Percentiles rank a stretch among this genome's conserved stretches.
phyloP scores from a whole-genome alignment of 176 grass and related monocot species.

The Oryza glaberrima region DNA sequence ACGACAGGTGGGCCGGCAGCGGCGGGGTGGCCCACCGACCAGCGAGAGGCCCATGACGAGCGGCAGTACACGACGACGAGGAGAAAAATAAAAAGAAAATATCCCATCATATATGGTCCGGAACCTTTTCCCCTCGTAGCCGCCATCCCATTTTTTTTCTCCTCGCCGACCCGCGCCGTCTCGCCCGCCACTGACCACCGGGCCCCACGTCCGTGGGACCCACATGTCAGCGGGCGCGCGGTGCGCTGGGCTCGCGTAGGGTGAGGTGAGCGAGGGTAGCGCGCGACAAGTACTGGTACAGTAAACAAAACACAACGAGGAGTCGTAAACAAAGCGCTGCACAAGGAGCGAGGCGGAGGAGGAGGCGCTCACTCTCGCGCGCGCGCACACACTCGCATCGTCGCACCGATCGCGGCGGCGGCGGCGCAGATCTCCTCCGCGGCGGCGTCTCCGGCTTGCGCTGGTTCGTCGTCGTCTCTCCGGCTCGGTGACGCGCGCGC shows the following conservation, averaged over 20 bases:
- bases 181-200: not conserved
- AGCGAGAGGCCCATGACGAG: not conserved
- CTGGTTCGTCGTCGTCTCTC: not conserved
- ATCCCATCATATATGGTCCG: slow-evolving; percentile 30
- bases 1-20: not conserved
- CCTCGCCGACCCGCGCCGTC: not conserved
- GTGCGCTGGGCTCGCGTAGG: not conserved
- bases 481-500: slow-evolving; percentile 23
- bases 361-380: slow-evolving; percentile 9
- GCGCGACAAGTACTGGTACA: not conserved
- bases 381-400: not conserved
- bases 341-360: not conserved
- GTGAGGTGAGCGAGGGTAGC: slow-evolving; percentile 19
- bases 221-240: not conserved
- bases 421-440: slow-evolving; percentile 20
- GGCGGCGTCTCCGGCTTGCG: not conserved
- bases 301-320: slow-evolving; percentile 26
- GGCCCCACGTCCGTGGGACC: rapidly evolving
- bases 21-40: not conserved
- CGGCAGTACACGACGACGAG: slow-evolving; percentile 26
- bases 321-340: slow-evolving; percentile 27
- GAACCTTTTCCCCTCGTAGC: slow-evolving; percentile 31
- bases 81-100: not conserved
- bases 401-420: not conserved
- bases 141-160: not conserved